A percentile compares a stretch with the other conserved stretches of the same genome.
Evolutionary conservation across 108 stramenopile species (phyloP).

Genomic region (Fistulifera pelliculosa): DNA sequence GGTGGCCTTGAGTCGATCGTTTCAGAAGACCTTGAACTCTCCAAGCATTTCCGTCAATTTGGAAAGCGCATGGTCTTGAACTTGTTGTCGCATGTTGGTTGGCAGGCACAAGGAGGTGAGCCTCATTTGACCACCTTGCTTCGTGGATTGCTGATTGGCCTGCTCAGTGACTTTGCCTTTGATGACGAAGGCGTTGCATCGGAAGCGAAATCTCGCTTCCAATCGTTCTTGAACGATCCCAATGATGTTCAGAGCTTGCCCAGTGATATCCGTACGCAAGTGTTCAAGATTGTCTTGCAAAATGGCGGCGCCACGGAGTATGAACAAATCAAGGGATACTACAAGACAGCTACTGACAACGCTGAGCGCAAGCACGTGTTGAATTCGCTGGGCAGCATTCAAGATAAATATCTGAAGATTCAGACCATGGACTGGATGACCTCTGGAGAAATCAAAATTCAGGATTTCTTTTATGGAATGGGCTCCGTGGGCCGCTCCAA

Average conservation of each 20-base stretch:
- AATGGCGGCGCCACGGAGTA: conserved; percentile 78
- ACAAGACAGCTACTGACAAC: conserved; percentile 56
- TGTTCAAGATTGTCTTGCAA: conserved; percentile 87
- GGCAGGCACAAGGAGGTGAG: conserved; percentile 74
- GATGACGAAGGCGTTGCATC: conserved; percentile 59
- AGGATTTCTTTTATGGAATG: conserved; percentile 97
- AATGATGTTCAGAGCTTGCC: conserved; percentile 66
- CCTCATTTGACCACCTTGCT: conserved; percentile 81
- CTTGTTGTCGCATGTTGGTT: conserved; percentile 66
- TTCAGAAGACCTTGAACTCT: conserved; percentile 60
- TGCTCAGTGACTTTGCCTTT: conserved; percentile 70
- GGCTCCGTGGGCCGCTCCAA: conserved; percentile 66
- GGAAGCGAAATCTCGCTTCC: conserved; percentile 78
- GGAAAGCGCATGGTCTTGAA: conserved; percentile 57
- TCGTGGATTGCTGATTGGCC: conserved; percentile 77
- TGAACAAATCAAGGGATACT: conserved; percentile 68
- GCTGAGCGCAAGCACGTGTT: conserved; percentile 79
- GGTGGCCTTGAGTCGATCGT: conserved; percentile 63
- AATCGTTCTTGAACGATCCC: conserved; percentile 59
- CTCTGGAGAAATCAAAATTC: conserved; percentile 87
- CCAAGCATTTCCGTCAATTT: conserved; percentile 44
- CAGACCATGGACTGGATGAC: conserved; percentile 86
- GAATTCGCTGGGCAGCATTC: conserved; percentile 52
- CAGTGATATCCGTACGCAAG: conserved; percentile 76
- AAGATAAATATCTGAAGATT: conserved; percentile 59